Base-by-base conservation (phyloP, 2,329 filamentous ascomycete species). In the Xylariaceae sp. region DNA sequence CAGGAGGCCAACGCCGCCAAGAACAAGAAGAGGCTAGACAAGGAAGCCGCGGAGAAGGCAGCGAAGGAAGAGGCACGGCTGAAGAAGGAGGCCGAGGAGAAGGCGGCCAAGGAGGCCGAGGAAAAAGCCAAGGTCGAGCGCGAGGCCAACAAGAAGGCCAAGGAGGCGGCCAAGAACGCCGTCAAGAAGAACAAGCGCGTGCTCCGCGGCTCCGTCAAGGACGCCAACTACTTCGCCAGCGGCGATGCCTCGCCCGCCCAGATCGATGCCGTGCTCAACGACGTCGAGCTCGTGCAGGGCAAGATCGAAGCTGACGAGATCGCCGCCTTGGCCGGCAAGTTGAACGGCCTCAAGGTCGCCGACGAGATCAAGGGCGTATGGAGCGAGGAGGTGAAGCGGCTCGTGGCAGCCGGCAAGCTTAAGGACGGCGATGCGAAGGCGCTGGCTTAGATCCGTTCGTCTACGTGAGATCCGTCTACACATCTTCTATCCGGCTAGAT, bases 111-210 rank as follows among this genome's bases (percentile, higher is more conserved):
- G 73, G 92, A 96, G 63, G 90, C 91, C 16, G 95, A 96, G 74
- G 90, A 89, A 66, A 83, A 88, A 42, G 91, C 92, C 63, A 98
- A 98, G 83, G 84, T 82, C 4, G 87, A 91, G 55, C 90, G 89
- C 66, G 92, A 93, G 66, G 84, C 89, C 62, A 80, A 80, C 70
- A 99, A 98, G 86, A 99, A 99, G 85, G 89, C 90, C 59, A 99
- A 98, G 82, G 95, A 99, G 78, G 93, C 93, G 1, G 95, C 95
- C 56, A 99, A 99, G 87, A 97, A 92, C 71, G 95, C 95, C 14
- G 89, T 95, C 70, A 99, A 99, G 89, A 99, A 99, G 90, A 99
- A 99, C 86, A 97, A 97, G 86, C 91, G 95, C 81, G 89, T 98
- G 46, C 87, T 99, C 68, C 92, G 96, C 76, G 88, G 86, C 60